Evolutionary conservation across 2,329 filamentous ascomycete species (phyloP).

Genomic region (Zymoseptoria brevis): DNA sequence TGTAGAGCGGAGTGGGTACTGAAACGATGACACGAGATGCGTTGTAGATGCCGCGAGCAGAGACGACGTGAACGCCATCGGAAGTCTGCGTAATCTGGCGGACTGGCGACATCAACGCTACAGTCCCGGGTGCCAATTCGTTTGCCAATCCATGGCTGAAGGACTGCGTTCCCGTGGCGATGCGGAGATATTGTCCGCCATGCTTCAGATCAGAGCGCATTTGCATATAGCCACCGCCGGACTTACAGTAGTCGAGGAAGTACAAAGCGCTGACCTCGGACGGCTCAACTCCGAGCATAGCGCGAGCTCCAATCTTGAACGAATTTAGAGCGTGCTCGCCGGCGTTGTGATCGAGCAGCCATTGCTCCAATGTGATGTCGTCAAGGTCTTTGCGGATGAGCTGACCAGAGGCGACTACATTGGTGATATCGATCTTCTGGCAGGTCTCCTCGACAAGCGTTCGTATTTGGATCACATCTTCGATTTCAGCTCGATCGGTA

Average conservation of each 20-base stretch:
- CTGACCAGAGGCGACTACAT: constrained; percentile 20
- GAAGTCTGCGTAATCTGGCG: constrained; percentile 13
- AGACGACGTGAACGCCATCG: constrained; percentile 20
- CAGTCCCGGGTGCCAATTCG: constrained; percentile 23
- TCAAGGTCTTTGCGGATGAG: constrained; percentile 28
- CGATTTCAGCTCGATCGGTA: constrained; percentile 12
- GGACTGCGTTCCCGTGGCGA: constrained; percentile 41
- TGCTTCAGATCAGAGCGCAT: constrained; percentile 47
- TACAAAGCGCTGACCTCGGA: constrained; percentile 44
- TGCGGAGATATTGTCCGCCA: constrained; percentile 47
- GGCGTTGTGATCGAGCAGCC: constrained; percentile 28
- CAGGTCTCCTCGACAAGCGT: constrained; percentile 34
- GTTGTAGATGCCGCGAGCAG: constrained; percentile 24
- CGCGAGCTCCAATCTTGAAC: constrained; percentile 41
- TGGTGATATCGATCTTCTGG: constrained; percentile 25
- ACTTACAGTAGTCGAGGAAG: constrained; percentile 50
- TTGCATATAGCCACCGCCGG: constrained; percentile 44
- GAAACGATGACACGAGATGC: constrained; percentile 43
- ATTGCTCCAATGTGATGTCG: constrained; percentile 34
- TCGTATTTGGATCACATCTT: constrained; percentile 29
- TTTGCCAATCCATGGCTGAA: constrained; percentile 34
- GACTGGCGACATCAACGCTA: constrained; percentile 19
- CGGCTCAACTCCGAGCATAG: constrained; percentile 46
- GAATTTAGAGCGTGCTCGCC: constrained; percentile 30
- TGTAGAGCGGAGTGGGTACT: constrained; percentile 41